These are phyloP conservation scores for Trypanosoma scelopori DNA, from an alignment of 208 protist species.

Conservation along the genomic window DNA sequence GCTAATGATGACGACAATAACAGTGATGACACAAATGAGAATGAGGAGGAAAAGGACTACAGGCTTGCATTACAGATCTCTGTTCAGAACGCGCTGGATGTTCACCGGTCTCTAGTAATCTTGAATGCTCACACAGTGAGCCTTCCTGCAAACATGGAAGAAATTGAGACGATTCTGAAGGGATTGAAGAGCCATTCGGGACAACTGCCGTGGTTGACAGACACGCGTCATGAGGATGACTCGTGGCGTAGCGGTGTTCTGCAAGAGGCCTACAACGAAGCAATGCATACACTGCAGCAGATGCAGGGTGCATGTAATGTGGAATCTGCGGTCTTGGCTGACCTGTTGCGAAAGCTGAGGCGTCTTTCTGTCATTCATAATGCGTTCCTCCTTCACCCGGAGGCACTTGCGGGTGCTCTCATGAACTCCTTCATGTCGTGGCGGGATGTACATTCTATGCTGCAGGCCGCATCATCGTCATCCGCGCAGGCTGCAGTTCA, in stretches of 20 bases:
- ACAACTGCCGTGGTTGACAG: neutral
- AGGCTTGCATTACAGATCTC: neutral
- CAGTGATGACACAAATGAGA: neutral
- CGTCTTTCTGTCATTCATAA: constrained; percentile 13
- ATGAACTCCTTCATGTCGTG: neutral
- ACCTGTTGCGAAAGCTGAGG: constrained; percentile 2
- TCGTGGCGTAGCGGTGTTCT: constrained; percentile 1
- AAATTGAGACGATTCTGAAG: constrained; percentile 1
- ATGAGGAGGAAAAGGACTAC: neutral
- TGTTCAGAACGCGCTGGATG: neutral
- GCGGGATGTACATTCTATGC: constrained; percentile 5
- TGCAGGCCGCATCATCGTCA: neutral
- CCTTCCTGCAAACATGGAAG: neutral
- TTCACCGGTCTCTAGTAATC: neutral
- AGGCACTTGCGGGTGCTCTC: constrained; percentile 1
- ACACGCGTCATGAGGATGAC: neutral
- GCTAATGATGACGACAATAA: neutral
- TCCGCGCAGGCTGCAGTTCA: neutral
- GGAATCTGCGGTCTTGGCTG: neutral
- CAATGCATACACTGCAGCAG: neutral
- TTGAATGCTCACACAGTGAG: neutral
- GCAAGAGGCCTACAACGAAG: constrained; percentile 3
- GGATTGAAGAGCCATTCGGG: constrained; percentile 1
- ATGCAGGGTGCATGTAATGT: too few species aligned
- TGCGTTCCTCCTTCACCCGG: constrained; percentile 3